Evolutionary conservation across 345 rosid species (phyloP).

Genomic region (Iberis pinnata): DNA sequence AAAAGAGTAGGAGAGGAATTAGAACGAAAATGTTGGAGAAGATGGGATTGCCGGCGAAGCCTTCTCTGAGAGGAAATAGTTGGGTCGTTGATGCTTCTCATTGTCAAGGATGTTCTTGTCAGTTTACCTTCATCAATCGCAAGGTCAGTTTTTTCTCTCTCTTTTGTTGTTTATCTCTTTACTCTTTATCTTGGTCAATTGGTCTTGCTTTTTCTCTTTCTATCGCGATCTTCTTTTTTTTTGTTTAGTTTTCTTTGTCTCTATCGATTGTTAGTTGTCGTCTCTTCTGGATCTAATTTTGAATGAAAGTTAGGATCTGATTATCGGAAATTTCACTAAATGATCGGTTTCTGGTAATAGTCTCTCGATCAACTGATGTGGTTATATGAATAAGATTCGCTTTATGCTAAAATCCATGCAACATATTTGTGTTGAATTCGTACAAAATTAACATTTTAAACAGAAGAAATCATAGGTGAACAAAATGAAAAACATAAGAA

Average conservation of each 20-base stretch:
- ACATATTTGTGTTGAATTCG: too few species aligned
- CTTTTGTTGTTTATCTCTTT: not conserved
- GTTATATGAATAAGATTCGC: too few species aligned
- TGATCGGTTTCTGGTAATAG: too few species aligned
- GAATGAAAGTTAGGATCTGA: not conserved
- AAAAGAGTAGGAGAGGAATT: slow-evolving; percentile 15
- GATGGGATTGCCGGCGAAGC: slow-evolving; percentile 86
- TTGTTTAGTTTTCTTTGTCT: not conserved
- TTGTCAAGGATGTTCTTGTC: slow-evolving; percentile 95
- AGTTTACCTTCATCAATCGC: slow-evolving; percentile 94
- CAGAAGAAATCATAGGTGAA: too few species aligned
- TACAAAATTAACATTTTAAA: too few species aligned
- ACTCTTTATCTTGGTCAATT: not conserved
- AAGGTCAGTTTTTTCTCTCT: slow-evolving; percentile 44
- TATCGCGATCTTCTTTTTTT: not conserved
- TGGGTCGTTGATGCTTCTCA: slow-evolving; percentile 90
- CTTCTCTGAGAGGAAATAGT: slow-evolving; percentile 62
- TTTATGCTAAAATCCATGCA: too few species aligned
- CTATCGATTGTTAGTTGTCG: slow-evolving; percentile 10
- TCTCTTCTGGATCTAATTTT: slow-evolving; percentile 20
- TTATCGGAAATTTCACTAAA: too few species aligned
- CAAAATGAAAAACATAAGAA: too few species aligned
- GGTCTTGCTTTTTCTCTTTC: not conserved
- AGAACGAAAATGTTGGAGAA: slow-evolving; percentile 62
- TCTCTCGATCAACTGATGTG: too few species aligned